Base-by-base conservation (phyloP, 176 grass and related monocot genomes). In the Miscanthus lutarioriparius region DNA sequence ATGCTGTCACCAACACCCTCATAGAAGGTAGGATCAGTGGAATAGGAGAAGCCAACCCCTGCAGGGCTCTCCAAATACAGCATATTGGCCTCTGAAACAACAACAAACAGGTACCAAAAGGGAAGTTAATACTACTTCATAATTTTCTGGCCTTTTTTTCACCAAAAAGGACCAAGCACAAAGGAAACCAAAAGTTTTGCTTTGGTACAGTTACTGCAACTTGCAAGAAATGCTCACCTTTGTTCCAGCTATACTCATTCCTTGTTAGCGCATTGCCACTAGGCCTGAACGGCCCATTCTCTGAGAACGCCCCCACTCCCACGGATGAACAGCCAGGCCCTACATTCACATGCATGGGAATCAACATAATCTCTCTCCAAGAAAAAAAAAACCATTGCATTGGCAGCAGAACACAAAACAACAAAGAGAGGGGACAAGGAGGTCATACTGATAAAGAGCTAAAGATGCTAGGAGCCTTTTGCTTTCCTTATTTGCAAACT, bases 241-340 rank as follows among this genome's bases (percentile, higher is more conserved):
- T 98, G 80, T 98, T 98, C 93, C 96, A 98, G 77, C 92, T 91
- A 83, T 92, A 92, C 85, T 98, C 83, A 80, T 98, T 98, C 45
- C 67, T 92, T 73, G 90, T 82, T 17, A 98, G 89, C 53, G 73
- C 84, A 37, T 92, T 87, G 32, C 91, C 91, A 33, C 87, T 98
- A 70, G 92, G 91, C 81, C 96, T 93, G 72, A 98, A 98, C 70
- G 93, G 93, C 7, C 96, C 96, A 86, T 95, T 95, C 88, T 98
- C 96, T 75, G 92, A 93, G 80, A 98, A 95, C 20, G 96, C 96
- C 71, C 96, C 96, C 67, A 95, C 92, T n/a, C 96, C 96, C 61
- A 98, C 87, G 16, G 96, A 98, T 77, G 96, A 98, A 51, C 96
- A 98, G 54, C 96, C 96, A 82, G 96, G 96, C 10, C 96, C 96